phyloP scores from a whole-genome alignment of 208 protist genomes.

The Trichomonas tenax region DNA sequence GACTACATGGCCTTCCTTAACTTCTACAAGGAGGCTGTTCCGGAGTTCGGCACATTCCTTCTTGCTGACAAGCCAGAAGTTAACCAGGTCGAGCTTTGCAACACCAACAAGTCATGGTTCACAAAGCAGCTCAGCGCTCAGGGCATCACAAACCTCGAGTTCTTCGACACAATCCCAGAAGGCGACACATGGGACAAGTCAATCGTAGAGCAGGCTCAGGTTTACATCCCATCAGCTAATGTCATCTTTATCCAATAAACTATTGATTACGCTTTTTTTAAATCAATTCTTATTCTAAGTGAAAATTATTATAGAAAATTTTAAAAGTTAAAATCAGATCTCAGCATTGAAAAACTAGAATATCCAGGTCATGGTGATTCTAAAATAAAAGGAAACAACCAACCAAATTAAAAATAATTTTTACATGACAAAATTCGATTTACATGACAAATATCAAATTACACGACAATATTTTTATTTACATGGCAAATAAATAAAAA shows the following conservation, averaged over 20 bases:
- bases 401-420: no score
- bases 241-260: background rate
- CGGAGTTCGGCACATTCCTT: background rate
- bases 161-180: background rate
- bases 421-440: no score
- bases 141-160: background rate
- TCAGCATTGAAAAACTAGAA: no score
- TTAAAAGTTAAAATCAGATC: no score
- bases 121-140: background rate
- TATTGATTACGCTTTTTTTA: no score
- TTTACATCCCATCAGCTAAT: constrained; percentile 14
- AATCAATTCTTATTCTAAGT: no score
- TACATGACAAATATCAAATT: no score
- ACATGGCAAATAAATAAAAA: no score
- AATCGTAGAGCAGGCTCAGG: background rate
- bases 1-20: constrained; percentile 2
- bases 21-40: background rate
- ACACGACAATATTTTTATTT: no score
- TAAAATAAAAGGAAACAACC: no score
- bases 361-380: no score
- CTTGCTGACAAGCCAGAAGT: background rate
- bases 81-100: background rate
- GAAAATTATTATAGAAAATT: no score
- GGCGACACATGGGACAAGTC: background rate
- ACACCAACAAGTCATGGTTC: background rate